Evolutionary conservation across 1,284 basidiomycete genomes (phyloP).

Genomic region (Fomitopsis schrenkii): DNA sequence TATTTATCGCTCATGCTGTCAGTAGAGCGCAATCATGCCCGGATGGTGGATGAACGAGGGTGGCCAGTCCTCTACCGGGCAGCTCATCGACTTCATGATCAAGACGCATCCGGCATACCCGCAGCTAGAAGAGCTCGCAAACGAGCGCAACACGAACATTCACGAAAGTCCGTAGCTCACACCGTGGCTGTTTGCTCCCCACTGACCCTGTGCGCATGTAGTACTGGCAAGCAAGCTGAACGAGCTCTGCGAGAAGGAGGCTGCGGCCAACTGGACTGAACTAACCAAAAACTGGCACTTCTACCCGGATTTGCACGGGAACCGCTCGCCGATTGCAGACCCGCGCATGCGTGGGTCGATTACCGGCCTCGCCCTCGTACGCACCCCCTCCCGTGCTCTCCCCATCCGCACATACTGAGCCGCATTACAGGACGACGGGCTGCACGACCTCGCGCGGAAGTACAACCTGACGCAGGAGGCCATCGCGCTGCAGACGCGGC

Average conservation of each 20-base stretch:
- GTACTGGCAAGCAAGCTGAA: slow-evolving; percentile 78
- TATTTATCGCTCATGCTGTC: not conserved
- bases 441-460: slow-evolving; percentile 84
- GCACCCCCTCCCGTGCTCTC: slow-evolving; percentile 12
- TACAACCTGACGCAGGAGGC: slow-evolving; percentile 93
- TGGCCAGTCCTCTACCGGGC: slow-evolving; percentile 97
- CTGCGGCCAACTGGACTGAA: slow-evolving; percentile 67
- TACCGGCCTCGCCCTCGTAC: slow-evolving; percentile 77
- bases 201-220: slow-evolving; percentile 25
- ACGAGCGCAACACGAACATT: slow-evolving; percentile 51
- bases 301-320: slow-evolving; percentile 94
- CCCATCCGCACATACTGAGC: not conserved
- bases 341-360: slow-evolving; percentile 91
- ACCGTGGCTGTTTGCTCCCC: slow-evolving; percentile 17
- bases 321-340: slow-evolving; percentile 95
- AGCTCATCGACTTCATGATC: slow-evolving; percentile 94
- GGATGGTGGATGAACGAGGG: slow-evolving; percentile 99
- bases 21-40: slow-evolving; percentile 80
- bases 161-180: slow-evolving; percentile 42
- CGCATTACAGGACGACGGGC: slow-evolving; percentile 57
- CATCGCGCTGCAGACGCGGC: slow-evolving; percentile 92
- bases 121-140: slow-evolving; percentile 57
- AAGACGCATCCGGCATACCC: slow-evolving; percentile 87
- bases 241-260: slow-evolving; percentile 54
- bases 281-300: slow-evolving; percentile 89